Evolutionary conservation across 176 grass and related monocot species (phyloP).

Genomic region (Zoysia pacifica): DNA sequence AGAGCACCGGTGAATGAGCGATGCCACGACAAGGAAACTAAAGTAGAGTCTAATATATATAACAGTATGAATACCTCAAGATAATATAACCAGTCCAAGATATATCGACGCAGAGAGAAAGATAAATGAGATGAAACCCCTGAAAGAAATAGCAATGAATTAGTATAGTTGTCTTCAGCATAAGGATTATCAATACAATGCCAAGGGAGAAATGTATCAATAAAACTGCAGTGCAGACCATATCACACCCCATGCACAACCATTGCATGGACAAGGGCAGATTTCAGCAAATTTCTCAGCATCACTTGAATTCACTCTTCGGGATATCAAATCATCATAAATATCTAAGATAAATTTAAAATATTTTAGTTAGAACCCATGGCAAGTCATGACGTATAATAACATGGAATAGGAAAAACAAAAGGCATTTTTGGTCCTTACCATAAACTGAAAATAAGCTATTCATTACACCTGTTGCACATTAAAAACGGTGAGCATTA

Average conservation of each 20-base stretch:
- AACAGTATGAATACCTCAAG: slow-evolving; percentile 64
- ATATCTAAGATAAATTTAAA: slow-evolving; percentile 58
- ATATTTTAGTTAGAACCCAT: neutral
- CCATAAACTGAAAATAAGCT: slow-evolving; percentile 98
- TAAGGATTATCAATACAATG: slow-evolving; percentile 20
- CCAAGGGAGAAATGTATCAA: neutral
- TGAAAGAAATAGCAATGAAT: slow-evolving; percentile 52
- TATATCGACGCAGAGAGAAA: slow-evolving; percentile 84
- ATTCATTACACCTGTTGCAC: slow-evolving; percentile 91
- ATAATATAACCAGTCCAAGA: slow-evolving; percentile 92
- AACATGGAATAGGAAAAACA: slow-evolving; percentile 22
- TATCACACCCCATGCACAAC: slow-evolving; percentile 86
- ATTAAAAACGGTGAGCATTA: slow-evolving; percentile 33
- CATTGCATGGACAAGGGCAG: slow-evolving; percentile 92
- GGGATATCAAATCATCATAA: slow-evolving; percentile 95
- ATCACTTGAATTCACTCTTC: slow-evolving; percentile 95
- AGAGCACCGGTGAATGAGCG: neutral
- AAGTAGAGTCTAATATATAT: neutral
- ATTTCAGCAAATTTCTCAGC: slow-evolving; percentile 99
- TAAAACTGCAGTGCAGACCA: slow-evolving; percentile 58
- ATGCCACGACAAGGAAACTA: slow-evolving; percentile 1
- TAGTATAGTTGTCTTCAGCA: neutral
- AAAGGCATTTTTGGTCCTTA: slow-evolving; percentile 41
- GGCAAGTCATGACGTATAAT: slow-evolving; percentile 22
- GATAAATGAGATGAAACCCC: slow-evolving; percentile 86